Evolutionary conservation across 371 early-diverging fungal species (phyloP).

Genomic region (Circinella minor): DNA sequence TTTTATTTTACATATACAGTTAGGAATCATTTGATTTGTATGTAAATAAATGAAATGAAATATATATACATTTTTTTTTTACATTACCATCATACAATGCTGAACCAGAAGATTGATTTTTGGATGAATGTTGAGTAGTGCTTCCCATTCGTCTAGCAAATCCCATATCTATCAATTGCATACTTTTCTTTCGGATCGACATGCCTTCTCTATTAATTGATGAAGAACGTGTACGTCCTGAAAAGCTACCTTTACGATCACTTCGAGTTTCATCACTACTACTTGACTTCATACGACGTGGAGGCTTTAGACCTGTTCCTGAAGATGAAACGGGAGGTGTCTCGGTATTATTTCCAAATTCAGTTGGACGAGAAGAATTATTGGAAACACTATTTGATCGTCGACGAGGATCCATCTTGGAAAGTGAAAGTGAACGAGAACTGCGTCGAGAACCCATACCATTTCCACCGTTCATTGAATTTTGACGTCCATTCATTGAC

Average conservation of each 20-base stretch:
- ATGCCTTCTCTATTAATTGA: constrained; percentile 7
- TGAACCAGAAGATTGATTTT: constrained; percentile 7
- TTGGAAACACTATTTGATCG: constrained; percentile 7
- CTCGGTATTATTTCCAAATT: neutral
- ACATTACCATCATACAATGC: constrained; percentile 8
- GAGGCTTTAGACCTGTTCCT: neutral
- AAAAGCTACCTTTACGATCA: constrained; percentile 6
- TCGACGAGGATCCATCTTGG: constrained; percentile 6
- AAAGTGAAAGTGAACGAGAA: constrained; percentile 12
- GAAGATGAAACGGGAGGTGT: constrained; percentile 1
- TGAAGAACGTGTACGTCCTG: neutral
- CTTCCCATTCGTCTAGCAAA: constrained; percentile 24
- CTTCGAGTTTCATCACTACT: constrained; percentile 21
- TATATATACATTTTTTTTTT: too few relatives aligned
- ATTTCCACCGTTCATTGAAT: neutral
- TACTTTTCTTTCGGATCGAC: constrained; percentile 26
- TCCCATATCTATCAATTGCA: constrained; percentile 25
- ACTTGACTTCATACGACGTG: constrained; percentile 14
- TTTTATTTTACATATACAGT: neutral
- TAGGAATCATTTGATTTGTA: neutral
- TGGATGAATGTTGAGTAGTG: neutral
- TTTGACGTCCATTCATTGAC: constrained; percentile 5
- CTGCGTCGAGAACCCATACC: neutral
- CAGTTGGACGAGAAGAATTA: neutral
- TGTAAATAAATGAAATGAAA: neutral